These are phyloP conservation scores for Ophiostoma sp. DNA, from an alignment of 2,329 filamentous ascomycete species.

Conservation along the genomic window DNA sequence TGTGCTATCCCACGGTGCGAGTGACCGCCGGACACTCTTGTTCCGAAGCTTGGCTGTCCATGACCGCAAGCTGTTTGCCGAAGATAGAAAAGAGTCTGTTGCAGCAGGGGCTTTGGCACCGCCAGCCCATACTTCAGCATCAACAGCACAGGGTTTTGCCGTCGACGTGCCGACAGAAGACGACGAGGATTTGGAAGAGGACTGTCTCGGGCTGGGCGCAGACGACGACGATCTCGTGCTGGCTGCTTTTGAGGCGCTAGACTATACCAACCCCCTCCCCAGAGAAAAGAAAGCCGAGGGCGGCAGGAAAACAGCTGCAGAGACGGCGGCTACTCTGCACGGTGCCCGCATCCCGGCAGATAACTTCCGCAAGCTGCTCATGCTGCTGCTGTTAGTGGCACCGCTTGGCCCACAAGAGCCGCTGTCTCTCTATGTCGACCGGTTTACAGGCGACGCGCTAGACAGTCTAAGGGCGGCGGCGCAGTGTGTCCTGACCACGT, in stretches of 20 bases:
- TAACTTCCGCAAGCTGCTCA: constrained; percentile 64
- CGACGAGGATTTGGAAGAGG: constrained; percentile 39
- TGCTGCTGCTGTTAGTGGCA: constrained; percentile 63
- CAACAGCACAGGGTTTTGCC: constrained; percentile 39
- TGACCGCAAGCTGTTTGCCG: constrained; percentile 50
- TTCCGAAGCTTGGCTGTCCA: constrained; percentile 69
- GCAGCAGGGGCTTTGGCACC: constrained; percentile 22
- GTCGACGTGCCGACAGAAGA: constrained; percentile 44
- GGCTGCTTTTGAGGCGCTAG: constrained; percentile 62
- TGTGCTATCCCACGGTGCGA: constrained; percentile 54
- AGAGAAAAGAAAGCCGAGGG: constrained; percentile 35
- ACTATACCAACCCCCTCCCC: constrained; percentile 47
- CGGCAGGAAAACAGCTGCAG: constrained; percentile 42
- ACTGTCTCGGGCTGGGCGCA: constrained; percentile 28
- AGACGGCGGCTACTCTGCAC: constrained; percentile 42
- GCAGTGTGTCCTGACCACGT: constrained; percentile 60
- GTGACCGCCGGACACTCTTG: constrained; percentile 57
- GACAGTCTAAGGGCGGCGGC: constrained; percentile 56
- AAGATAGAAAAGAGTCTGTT: constrained; percentile 22
- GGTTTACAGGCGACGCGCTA: constrained; percentile 52
- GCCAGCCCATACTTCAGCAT: not conserved
- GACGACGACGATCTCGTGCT: constrained; percentile 57
- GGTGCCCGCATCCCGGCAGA: constrained; percentile 68
- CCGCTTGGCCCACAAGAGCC: constrained; percentile 61
- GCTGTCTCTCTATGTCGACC: constrained; percentile 54